Evolutionary conservation across 2,329 filamentous ascomycete genomes (phyloP), one percentile per base, ranked within the genome.

Genomic region (Hypoxylon sp.): DNA sequence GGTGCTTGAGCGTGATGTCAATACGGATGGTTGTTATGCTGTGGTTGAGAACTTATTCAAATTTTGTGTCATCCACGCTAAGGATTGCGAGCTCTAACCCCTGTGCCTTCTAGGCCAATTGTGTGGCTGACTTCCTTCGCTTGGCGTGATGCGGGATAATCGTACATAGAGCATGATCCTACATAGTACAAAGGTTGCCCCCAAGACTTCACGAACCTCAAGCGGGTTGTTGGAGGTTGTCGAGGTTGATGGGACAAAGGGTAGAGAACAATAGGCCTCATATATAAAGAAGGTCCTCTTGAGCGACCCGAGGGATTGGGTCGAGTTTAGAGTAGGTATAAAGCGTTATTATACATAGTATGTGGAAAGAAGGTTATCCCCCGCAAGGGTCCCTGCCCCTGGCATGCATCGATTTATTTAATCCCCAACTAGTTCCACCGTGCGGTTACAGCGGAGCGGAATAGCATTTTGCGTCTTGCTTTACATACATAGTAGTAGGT

Each of bases 61-160:
- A 29, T 52, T 42, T 65, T 61, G 65, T 68, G 65, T 63, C 70
- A 72, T 72, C 37, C 35, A 57, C 56, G 63, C 71, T 71, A 70
- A 54, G 19, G 54, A 73, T 73, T 64, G 62, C 71, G 71, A 72
- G 70, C 63, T 69, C 59, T 47, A 50, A 70, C 50, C 71, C 71
- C 65, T 73, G 67, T 57, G 50, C 22, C 22, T 44, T 44, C 8
- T 59, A 19, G 39, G 26, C 69, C 59, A 65, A 71, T 67, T 58
- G 55, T 11, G 44, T 65, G 58, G 8, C 56, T 48, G 33, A 46
- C 3, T 46, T 47, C 11, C 22, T 47, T 50, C 19, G 29, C 60
- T 67, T 68, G 61, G 63, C 63, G 46, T 56, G 56, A 52, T 42
- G 48, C 50, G 22, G 39, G 37, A 50, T 52, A 19, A 39, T 48